A percentile compares a stretch with the other conserved stretches of the same genome.
These are phyloP conservation scores for Melocanna baccifera DNA, from an alignment of 176 grass and related monocot species.

Conservation along the genomic window DNA sequence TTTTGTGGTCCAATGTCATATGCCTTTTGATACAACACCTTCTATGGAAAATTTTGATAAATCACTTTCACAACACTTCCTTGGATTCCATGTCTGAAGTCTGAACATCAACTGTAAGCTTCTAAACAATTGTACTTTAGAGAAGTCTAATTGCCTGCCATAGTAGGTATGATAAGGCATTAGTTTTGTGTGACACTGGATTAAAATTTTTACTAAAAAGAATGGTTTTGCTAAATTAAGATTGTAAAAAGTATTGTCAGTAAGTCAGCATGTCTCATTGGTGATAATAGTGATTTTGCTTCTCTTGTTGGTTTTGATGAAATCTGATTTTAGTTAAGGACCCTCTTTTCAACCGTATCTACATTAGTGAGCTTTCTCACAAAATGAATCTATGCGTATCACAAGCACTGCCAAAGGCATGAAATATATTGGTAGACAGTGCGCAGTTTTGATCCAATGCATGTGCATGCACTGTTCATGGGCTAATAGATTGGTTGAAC, in stretches of 20 bases:
- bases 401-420: background rate
- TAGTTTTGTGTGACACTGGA: background rate
- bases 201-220: background rate
- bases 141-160: background rate
- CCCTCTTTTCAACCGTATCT: background rate
- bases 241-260: background rate
- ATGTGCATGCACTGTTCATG: background rate
- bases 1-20: background rate
- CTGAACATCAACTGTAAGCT: background rate
- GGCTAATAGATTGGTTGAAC: background rate
- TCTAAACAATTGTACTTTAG: background rate
- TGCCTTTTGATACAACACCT: background rate
- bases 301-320: background rate
- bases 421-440: background rate
- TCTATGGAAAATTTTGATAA: background rate
- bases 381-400: background rate
- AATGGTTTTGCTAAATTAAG: background rate
- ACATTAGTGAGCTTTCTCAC: background rate
- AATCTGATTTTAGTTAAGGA: background rate
- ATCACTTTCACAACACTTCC: background rate
- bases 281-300: background rate
- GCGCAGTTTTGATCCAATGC: background rate
- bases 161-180: no score
- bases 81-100: background rate
- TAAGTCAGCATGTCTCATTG: background rate